Conservation (phyloP, 768 basidiomycete species). For the Trametes villosa region DNA sequence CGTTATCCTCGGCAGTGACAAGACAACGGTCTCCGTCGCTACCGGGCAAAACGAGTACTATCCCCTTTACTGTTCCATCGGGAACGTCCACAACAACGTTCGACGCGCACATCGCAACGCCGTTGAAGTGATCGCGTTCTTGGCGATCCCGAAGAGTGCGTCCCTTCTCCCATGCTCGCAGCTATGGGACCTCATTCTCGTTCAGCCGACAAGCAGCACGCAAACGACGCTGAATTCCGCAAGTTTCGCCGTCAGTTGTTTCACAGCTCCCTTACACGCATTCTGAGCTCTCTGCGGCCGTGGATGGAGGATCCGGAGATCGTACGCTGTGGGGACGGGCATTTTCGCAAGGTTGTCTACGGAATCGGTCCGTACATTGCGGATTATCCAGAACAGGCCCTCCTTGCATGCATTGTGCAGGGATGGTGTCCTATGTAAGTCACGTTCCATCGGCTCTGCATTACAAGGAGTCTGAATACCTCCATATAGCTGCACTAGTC, state of each 20-base stretch:
- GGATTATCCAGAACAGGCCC: slow-evolving; percentile 38
- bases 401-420: slow-evolving; percentile 27
- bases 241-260: slow-evolving; percentile 20
- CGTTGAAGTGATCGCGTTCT: slow-evolving; percentile 23
- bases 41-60: slow-evolving; percentile 30
- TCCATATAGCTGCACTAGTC: not conserved
- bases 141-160: slow-evolving; percentile 35
- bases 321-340: slow-evolving; percentile 28
- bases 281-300: slow-evolving; percentile 12
- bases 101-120: slow-evolving; percentile 21
- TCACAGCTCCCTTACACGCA: slow-evolving; percentile 12
- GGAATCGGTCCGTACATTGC: slow-evolving; percentile 38
- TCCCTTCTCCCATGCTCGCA: not conserved
- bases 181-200: no score
- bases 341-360: slow-evolving; percentile 34
- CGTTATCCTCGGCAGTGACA: slow-evolving; percentile 38
- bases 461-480: not conserved
- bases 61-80: slow-evolving; percentile 29
- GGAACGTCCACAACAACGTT: slow-evolving; percentile 24
- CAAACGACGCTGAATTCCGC: slow-evolving; percentile 8
- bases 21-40: slow-evolving; percentile 43
- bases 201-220: not conserved
- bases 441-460: no score
- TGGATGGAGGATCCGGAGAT: slow-evolving; percentile 12
- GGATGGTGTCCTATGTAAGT: slow-evolving; percentile 20